Base-by-base conservation (phyloP, 1,139 yeast genomes). In the Blastobotrys malaysiensis region DNA sequence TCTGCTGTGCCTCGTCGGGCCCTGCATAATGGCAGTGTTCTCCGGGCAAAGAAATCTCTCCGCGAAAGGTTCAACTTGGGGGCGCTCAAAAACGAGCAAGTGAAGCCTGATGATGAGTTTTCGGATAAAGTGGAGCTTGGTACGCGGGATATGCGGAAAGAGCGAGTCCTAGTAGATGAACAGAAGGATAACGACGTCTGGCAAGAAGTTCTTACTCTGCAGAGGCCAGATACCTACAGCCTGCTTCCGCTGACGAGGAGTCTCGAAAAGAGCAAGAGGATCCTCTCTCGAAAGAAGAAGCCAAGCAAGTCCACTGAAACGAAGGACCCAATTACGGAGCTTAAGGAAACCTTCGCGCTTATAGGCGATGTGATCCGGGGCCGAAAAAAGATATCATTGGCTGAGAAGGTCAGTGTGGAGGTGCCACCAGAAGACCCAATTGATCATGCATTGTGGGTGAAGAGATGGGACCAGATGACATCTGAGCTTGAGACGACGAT, bases 401-500 rank as follows among this genome's bases (percentile, higher is more conserved):
- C 22, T 18, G 20, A 24, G 24, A n/a, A 24, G 26, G 44, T 46
- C 43, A 16, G 7, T n/a, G 39, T 13, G 16, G 39, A 31, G 5
- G 7, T 31, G 39, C 39, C 39, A 7, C 39, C 39, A 13, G 46
- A 43, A 20, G 50, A 53, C 21, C 57, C 55, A 16, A 27, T 55
- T 6, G 59, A 56, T 14, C 52, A 27, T 47, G 55, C 56, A 7
- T 47, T 58, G 47, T 55, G 43, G 13, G 56, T 57, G 1, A 53
- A 50, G 20, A 45, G 49, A n/a, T 64, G 65, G 65, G 58, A 57
- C 6, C 57, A 55, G 22, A 24, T 60, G 22, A 49, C 57, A 5
- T 61, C 61, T 16, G 59, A 62, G 46, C 51, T 68, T 59, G 73
- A 66, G 55, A 52, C 61, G 9, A 46, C 52, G 48, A 47, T 65